These are phyloP conservation scores for Populus hybrid DNA, from an alignment of 441 rosid species.

Conservation along the genomic window DNA sequence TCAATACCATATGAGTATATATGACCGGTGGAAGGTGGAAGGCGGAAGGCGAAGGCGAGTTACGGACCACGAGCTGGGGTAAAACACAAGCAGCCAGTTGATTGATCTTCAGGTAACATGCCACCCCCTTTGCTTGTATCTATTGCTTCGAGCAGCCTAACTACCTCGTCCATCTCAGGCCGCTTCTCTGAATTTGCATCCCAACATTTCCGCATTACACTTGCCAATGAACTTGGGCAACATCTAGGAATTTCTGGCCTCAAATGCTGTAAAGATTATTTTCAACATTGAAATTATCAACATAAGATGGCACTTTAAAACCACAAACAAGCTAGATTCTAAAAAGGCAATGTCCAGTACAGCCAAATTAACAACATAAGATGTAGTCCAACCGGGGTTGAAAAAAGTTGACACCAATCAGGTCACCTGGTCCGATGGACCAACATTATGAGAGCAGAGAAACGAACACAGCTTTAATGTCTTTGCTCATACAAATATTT, in stretches of 20 bases:
- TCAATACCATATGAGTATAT: no score
- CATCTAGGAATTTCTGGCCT: slow-evolving; percentile 87
- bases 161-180: slow-evolving; percentile 83
- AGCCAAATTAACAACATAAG: background rate
- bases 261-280: slow-evolving; percentile 40
- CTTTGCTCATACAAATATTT: background rate
- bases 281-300: background rate
- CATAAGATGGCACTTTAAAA: background rate
- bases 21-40: background rate
- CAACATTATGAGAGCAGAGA: background rate
- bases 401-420: background rate
- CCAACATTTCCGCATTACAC: slow-evolving; percentile 78
- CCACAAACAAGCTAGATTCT: background rate
- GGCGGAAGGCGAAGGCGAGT: slow-evolving; percentile 2
- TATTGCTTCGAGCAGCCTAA: slow-evolving; percentile 64
- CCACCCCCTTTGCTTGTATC: slow-evolving; percentile 89
- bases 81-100: slow-evolving; percentile 66
- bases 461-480: background rate
- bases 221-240: slow-evolving; percentile 61
- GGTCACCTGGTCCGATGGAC: background rate
- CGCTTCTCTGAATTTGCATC: slow-evolving; percentile 66
- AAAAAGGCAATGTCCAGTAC: no score
- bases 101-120: slow-evolving; percentile 80
- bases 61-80: slow-evolving; percentile 67
- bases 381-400: background rate